Evolutionary conservation across 768 basidiomycete species (phyloP).

Genomic region (Harrya chromipes): DNA sequence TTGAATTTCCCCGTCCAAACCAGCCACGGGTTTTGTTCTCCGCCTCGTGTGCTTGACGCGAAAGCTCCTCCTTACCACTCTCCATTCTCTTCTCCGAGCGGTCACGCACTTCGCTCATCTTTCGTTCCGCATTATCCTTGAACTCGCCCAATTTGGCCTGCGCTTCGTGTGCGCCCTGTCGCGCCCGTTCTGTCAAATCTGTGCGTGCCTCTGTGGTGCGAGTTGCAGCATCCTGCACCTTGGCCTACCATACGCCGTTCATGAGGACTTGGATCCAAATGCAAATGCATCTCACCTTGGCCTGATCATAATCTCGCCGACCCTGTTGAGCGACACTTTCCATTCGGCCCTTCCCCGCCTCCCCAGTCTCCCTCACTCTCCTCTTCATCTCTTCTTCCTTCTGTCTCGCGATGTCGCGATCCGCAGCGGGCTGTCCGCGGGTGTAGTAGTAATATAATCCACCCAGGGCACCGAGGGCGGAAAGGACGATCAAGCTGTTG

Average conservation of each 20-base stretch:
- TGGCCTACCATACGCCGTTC: slow-evolving; percentile 6
- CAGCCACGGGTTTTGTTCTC: slow-evolving; percentile 32
- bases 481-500: slow-evolving; percentile 29
- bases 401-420: slow-evolving; percentile 23
- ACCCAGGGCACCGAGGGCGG: slow-evolving; percentile 33
- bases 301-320: slow-evolving; percentile 31
- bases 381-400: slow-evolving; percentile 33
- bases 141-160: slow-evolving; percentile 24
- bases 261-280: background rate
- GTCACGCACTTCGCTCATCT: slow-evolving; percentile 23
- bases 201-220: slow-evolving; percentile 23
- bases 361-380: slow-evolving; percentile 27
- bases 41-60: slow-evolving; percentile 21
- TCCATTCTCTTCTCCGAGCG: slow-evolving; percentile 27
- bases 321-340: slow-evolving; percentile 30
- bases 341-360: slow-evolving; percentile 30
- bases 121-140: slow-evolving; percentile 25
- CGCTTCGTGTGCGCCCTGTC: slow-evolving; percentile 24
- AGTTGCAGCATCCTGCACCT: slow-evolving; percentile 15
- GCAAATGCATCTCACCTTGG: slow-evolving; percentile 29
- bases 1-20: slow-evolving; percentile 39
- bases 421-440: slow-evolving; percentile 17
- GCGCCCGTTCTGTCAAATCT: slow-evolving; percentile 25
- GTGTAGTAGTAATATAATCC: slow-evolving; percentile 39
- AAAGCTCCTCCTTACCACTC: slow-evolving; percentile 28